These are phyloP conservation scores for Sesbania bispinosa DNA, from an alignment of 306 rosid species.

Conservation along the genomic window DNA sequence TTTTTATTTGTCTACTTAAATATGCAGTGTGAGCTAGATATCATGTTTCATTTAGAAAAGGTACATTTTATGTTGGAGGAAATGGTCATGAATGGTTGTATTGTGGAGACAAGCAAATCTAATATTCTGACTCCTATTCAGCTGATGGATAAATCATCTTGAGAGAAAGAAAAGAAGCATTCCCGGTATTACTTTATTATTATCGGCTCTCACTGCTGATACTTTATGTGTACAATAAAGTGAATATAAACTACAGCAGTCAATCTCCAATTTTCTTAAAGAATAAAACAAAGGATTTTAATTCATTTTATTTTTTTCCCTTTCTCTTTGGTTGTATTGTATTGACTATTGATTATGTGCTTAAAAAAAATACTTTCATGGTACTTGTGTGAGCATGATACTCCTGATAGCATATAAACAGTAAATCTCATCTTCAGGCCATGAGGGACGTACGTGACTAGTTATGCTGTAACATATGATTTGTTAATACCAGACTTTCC, in stretches of 20 bases:
- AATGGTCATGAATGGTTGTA: conserved; percentile 95
- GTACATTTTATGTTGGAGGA: conserved; percentile 98
- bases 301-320: not conserved
- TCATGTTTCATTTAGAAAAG: conserved; percentile 96
- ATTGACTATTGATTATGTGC: not conserved
- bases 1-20: conserved; percentile 1
- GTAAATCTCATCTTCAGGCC: not conserved
- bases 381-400: not conserved
- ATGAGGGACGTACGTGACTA: not conserved
- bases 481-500: not conserved
- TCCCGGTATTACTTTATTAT: conserved; percentile 19
- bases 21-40: conserved; percentile 94
- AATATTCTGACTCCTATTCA: conserved; percentile 86
- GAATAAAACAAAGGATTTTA: not conserved
- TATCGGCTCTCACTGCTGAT: not conserved
- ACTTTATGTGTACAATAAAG: conserved; percentile 2
- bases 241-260: not conserved
- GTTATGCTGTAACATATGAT: not conserved
- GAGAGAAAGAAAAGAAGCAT: conserved; percentile 18
- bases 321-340: not conserved
- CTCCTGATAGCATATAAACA: not conserved
- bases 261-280: not conserved
- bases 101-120: conserved; percentile 82
- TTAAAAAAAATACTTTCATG: not conserved
- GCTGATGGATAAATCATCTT: conserved; percentile 81